phyloP scores from a whole-genome alignment of 306 rosid genomes.

The Potentilla sterilis region DNA sequence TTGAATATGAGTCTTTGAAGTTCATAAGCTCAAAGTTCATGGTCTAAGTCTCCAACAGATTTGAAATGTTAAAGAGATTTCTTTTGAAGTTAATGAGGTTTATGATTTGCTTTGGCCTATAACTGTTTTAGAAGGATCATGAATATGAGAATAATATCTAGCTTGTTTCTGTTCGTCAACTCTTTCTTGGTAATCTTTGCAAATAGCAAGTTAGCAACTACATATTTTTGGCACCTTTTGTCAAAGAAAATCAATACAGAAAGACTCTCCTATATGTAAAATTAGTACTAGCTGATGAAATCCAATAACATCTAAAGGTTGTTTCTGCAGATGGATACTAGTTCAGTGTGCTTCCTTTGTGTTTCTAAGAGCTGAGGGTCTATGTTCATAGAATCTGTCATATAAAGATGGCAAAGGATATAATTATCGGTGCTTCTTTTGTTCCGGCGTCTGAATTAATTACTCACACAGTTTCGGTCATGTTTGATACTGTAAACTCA shows the following conservation, averaged over 20 bases:
- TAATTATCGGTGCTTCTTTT: constrained; percentile 24
- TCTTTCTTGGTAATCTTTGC: neutral
- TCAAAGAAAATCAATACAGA: neutral
- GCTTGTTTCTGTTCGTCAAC: neutral
- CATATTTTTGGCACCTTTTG: neutral
- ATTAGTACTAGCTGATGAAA: neutral
- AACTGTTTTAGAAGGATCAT: constrained; percentile 4
- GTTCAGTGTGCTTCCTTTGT: constrained; percentile 26
- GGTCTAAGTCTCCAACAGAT: neutral
- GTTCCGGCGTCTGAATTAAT: constrained; percentile 43
- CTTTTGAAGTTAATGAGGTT: neutral
- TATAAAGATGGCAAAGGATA: constrained; percentile 37
- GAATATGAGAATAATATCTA: neutral
- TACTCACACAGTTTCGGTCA: constrained; percentile 22
- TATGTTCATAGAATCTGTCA: neutral
- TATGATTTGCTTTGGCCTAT: neutral
- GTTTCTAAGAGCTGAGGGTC: constrained; percentile 10
- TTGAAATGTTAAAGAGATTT: no score
- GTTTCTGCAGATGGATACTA: neutral
- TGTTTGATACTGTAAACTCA: constrained; percentile 36
- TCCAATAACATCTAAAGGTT: neutral
- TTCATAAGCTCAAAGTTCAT: constrained; percentile 2
- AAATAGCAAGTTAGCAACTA: neutral
- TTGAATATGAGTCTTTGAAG: constrained; percentile 7
- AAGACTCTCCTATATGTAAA: no score